Evolutionary conservation across 208 protist genomes (phyloP).

Genomic region (Trypanosoma lewisi): DNA sequence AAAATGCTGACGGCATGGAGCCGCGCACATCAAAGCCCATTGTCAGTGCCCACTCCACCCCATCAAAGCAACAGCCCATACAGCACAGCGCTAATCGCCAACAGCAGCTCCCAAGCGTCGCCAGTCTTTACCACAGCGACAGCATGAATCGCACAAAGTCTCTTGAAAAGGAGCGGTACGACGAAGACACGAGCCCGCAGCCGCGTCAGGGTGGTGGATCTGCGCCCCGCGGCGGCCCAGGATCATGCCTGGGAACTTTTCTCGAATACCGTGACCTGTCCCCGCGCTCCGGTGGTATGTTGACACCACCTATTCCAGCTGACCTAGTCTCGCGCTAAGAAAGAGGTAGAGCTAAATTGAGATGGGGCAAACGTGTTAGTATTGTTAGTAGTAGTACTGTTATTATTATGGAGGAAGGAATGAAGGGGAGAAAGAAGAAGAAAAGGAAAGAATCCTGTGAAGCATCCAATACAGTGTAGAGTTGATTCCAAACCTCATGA

Average conservation of each 20-base stretch:
- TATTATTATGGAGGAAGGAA: not conserved
- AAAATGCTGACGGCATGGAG: not conserved
- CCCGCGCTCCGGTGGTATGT: constrained; percentile 15
- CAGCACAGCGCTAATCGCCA: not conserved
- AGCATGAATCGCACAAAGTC: not conserved
- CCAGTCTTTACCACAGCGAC: not conserved
- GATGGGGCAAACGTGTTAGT: not conserved
- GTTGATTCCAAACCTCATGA: too few species aligned
- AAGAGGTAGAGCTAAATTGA: not conserved
- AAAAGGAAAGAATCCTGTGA: too few species aligned
- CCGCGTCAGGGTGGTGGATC: not conserved
- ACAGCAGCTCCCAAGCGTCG: not conserved
- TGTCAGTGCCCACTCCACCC: constrained; percentile 1
- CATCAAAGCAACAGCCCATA: not conserved
- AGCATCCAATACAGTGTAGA: too few species aligned
- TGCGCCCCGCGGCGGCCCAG: too few species aligned
- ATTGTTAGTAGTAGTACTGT: not conserved
- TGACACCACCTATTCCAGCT: constrained; percentile 17
- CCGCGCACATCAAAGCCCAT: not conserved
- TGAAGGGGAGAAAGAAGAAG: not conserved
- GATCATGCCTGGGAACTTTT: not conserved
- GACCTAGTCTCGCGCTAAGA: constrained; percentile 9
- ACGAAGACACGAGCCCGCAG: constrained; percentile 14
- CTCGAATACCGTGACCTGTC: not conserved
- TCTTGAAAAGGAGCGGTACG: constrained; percentile 16